Conservation (phyloP, 768 basidiomycete genomes). For the Exidia glandulosa region DNA sequence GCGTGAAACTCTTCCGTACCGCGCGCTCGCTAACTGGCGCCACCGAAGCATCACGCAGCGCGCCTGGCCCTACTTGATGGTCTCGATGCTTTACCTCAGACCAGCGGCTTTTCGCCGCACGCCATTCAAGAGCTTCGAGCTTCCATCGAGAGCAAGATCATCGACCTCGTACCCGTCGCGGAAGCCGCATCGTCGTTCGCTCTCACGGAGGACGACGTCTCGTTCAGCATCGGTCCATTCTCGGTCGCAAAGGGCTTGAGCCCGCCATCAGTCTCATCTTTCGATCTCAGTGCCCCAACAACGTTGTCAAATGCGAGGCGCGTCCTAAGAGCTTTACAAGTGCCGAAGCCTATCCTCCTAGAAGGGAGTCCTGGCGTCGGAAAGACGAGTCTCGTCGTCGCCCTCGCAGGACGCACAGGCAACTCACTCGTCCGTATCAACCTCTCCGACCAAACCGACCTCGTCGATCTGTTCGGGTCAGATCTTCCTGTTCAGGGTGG, state of each 20-base stretch:
- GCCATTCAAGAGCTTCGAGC: constrained; percentile 50
- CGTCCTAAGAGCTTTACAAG: constrained; percentile 79
- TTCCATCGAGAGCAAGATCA: constrained; percentile 44
- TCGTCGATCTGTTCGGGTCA: constrained; percentile 91
- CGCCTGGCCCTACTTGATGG: constrained; percentile 91
- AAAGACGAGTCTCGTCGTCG: constrained; percentile 87
- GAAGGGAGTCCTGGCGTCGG: constrained; percentile 98
- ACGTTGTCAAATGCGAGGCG: constrained; percentile 81
- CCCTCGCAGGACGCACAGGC: constrained; percentile 71
- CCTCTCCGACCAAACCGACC: constrained; percentile 94
- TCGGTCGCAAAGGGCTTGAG: constrained; percentile 47
- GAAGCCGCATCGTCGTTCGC: constrained; percentile 19
- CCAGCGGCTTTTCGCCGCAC: constrained; percentile 49
- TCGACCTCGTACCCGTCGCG: constrained; percentile 41
- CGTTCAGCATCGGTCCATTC: constrained; percentile 63
- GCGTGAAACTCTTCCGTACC: constrained; percentile 17
- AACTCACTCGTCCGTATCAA: constrained; percentile 86
- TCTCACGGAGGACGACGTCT: constrained; percentile 17
- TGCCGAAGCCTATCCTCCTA: constrained; percentile 82
- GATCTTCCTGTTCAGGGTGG: constrained; percentile 94
- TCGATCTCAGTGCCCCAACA: constrained; percentile 84
- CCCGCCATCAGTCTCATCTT: constrained; percentile 28
- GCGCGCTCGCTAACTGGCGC: constrained; percentile 6
- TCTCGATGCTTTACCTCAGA: constrained; percentile 64
- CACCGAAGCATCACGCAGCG: constrained; percentile 74